Base-by-base conservation (phyloP, 345 rosid species). In the Schrenkiella parvula region DNA sequence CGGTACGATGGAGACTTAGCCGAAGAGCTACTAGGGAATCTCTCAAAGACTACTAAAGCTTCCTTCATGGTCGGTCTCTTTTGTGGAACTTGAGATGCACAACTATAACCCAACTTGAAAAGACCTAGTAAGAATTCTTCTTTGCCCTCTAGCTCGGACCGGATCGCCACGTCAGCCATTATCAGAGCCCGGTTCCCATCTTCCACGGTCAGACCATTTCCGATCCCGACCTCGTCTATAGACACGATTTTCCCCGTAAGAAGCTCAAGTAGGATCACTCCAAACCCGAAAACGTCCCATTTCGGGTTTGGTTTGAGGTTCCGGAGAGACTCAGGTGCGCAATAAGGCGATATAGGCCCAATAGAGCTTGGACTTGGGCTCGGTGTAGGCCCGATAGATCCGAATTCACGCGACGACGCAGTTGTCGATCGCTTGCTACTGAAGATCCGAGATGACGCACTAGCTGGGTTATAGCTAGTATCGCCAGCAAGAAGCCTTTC, bases 31-130 rank as follows among this genome's bases (percentile, higher is more conserved):
- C 54, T 29, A 10, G 98, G 91, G 39, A 91, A 47, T 68, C 84
- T 91, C 13, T 91, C 98, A 21, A 93, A 82, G 31, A 87, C 82
- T 66, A 86, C 88, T 2, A 88, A 57, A 19, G 78, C 91, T 60
- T 93, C 97, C 77, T 89, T 93, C 87, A 93, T 89, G 5, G 91
- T 9, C 2, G 97, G 98, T 78, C 98, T 91, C 87, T 84, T 91
- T 51, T 89, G 96, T 29, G 96, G 89, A n/a, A 86, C 21, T 7
- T 88, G 96, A 31, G 91, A 89, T 28, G 95, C 95, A 80, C 98
- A 93, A 67, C 84, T 84, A 66, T 79, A 87, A 2, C 96, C 98
- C 58, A 93, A 73, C 81, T 82, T 91, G 71, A 89, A 88, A 64
- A 89, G 88, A 2, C 91, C 81, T 82, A 91, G 74, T 78, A 93